Conservation (phyloP, 371 early-diverging fungal genomes). For the Mucor ambiguus region DNA sequence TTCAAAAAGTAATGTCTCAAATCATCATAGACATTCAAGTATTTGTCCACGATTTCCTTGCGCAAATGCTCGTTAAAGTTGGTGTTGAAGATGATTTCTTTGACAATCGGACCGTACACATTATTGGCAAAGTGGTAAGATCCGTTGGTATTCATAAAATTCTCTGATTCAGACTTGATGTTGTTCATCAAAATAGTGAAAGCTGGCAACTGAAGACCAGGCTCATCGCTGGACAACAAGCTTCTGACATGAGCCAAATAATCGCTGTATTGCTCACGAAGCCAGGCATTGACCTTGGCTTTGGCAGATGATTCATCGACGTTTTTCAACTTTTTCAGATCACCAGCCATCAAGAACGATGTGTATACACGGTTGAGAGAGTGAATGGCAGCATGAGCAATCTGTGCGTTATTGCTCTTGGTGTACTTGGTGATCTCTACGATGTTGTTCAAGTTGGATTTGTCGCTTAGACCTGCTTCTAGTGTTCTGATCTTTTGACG, state of each 20-base stretch:
- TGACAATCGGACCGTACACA: constrained; percentile 55
- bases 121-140: constrained; percentile 55
- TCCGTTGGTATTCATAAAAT: constrained; percentile 31
- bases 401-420: constrained; percentile 37
- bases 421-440: constrained; percentile 55
- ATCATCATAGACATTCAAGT: constrained; percentile 80
- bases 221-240: constrained; percentile 63
- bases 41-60: constrained; percentile 67
- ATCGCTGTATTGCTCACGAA: constrained; percentile 68
- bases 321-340: constrained; percentile 52
- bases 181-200: constrained; percentile 67
- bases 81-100: constrained; percentile 54
- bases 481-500: constrained; percentile 49
- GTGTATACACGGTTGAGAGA: constrained; percentile 74
- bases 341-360: constrained; percentile 65
- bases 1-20: constrained; percentile 80
- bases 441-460: constrained; percentile 63
- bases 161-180: constrained; percentile 64
- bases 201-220: constrained; percentile 77
- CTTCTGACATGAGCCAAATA: constrained; percentile 56
- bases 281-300: constrained; percentile 71
- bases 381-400: constrained; percentile 64
- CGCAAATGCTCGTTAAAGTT: constrained; percentile 64
- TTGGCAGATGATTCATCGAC: constrained; percentile 41
- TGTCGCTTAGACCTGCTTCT: constrained; percentile 58